These are phyloP conservation scores for Nepenthes mirabilis DNA, from an alignment of 148 eudicot genomes.

Conservation along the genomic window DNA sequence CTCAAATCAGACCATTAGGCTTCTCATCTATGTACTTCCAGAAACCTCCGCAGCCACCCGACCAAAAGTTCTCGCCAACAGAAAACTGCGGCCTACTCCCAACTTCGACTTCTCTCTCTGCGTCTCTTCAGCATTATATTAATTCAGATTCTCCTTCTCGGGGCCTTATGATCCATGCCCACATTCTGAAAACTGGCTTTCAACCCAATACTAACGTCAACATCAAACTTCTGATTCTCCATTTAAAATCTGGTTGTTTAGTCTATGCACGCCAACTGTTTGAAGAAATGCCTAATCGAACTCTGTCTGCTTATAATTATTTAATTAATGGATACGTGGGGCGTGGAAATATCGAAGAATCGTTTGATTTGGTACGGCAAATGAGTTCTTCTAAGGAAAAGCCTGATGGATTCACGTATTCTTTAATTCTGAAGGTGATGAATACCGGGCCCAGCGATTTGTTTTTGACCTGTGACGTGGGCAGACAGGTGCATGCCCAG, in stretches of 20 bases:
- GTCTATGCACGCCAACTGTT: conserved; percentile 57
- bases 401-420: conserved; percentile 70
- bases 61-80: conserved; percentile 6
- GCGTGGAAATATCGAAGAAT: conserved; percentile 23
- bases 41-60: conserved; percentile 3
- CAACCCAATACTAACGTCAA: conserved; percentile 41
- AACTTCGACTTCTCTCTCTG: conserved; percentile 25
- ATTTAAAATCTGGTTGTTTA: conserved; percentile 44
- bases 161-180: conserved; percentile 77
- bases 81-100: conserved; percentile 14
- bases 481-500: conserved; percentile 68
- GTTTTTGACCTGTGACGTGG: conserved; percentile 15
- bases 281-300: conserved; percentile 55
- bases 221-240: conserved; percentile 57
- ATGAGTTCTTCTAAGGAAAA: conserved; percentile 22
- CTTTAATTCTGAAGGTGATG: conserved; percentile 73
- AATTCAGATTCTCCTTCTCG: conserved; percentile 58
- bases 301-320: conserved; percentile 67
- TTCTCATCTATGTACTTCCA: conserved; percentile 10
- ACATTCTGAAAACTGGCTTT: conserved; percentile 59
- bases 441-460: conserved; percentile 15
- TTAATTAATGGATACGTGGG: conserved; percentile 61
- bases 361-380: conserved; percentile 37
- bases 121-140: conserved; percentile 45
- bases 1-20: conserved; percentile 15